Base-by-base conservation (phyloP, 1,139 yeast species). In the Pneumocystis sp. region DNA sequence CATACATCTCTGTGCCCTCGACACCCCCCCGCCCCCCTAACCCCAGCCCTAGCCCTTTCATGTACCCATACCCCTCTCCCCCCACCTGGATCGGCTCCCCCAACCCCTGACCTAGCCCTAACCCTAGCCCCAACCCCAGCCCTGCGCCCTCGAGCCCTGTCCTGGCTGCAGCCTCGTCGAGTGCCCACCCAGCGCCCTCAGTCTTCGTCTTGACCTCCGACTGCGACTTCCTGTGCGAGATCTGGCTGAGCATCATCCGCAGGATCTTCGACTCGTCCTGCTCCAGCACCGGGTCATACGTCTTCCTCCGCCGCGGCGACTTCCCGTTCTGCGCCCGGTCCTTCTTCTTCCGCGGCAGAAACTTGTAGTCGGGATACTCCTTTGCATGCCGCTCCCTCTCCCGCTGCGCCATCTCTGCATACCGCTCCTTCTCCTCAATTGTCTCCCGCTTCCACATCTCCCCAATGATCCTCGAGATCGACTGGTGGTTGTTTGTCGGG, bases 391-490 rank as follows among this genome's bases (percentile, higher is more conserved):
- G 62, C 25, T 67, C 66, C 8, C 62, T 42, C 8, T 65, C 68
- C 15, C 64, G 59, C 31, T 61, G 68, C 17, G 68, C 68, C 34
- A 65, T 57, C 8, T 63, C 62, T 45, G 67, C 62, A 61, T 67
- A 67, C 37, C 50, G 60, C 40, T 61, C 61, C 31, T 66, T 66
- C 2, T 65, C 65, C 40, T 67, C 69, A n/a, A 63, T 63, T 25
- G 67, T 62, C 42, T 67, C 68, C 12, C 67, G 65, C 45, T 68
- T 64, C 83, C 83, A 80, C 76, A 80, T 72, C 61, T 78, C 74
- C 0, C 82, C 79, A 40, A 80, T 78, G 62, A 79, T 77, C 65
- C 79, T 80, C 10, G 79, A 75, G 63, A 78, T 74, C 65, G 74
- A 70, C 68, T 78, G 80, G 64, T 78, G 80, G 67, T 78, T 77